phyloP scores from a whole-genome alignment of 208 protist genomes.

The Crithidia fasciculata region DNA sequence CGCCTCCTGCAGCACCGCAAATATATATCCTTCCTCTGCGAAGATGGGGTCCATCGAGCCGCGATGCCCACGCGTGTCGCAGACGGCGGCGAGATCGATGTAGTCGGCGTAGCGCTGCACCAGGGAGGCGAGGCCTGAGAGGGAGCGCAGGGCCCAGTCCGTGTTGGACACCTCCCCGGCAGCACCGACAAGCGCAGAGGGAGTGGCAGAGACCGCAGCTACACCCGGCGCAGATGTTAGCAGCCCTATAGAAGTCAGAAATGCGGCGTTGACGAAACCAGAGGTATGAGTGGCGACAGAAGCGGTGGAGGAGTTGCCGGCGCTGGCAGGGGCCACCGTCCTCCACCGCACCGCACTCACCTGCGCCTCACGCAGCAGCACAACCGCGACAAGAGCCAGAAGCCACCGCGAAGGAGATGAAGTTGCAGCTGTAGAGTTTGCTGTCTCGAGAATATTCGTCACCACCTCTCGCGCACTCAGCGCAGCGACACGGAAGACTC shows the following conservation, averaged over 20 bases:
- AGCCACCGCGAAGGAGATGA: slow-evolving; percentile 4
- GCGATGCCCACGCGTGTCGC: not conserved
- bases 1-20: not conserved
- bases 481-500: slow-evolving; percentile 1
- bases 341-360: slow-evolving; percentile 26
- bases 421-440: not conserved
- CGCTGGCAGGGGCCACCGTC: not conserved
- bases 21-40: not conserved
- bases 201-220: no score
- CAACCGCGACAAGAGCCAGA: slow-evolving; percentile 16
- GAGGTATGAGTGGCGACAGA: not conserved
- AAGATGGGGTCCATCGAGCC: not conserved
- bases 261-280: slow-evolving; percentile 14
- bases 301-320: not conserved
- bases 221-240: not conserved
- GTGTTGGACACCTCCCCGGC: slow-evolving; percentile 12
- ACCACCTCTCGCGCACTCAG: slow-evolving; percentile 9
- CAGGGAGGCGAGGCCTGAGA: slow-evolving; percentile 22
- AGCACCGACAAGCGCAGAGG: not conserved
- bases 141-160: slow-evolving; percentile 34
- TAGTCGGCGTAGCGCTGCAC: slow-evolving; percentile 31
- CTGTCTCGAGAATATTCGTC: not conserved
- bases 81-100: slow-evolving; percentile 15
- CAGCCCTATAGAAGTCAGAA: slow-evolving; percentile 21
- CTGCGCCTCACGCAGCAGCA: slow-evolving; percentile 37